Evolutionary conservation across 768 basidiomycete genomes (phyloP).

Genomic region (Baorangia bicolor): DNA sequence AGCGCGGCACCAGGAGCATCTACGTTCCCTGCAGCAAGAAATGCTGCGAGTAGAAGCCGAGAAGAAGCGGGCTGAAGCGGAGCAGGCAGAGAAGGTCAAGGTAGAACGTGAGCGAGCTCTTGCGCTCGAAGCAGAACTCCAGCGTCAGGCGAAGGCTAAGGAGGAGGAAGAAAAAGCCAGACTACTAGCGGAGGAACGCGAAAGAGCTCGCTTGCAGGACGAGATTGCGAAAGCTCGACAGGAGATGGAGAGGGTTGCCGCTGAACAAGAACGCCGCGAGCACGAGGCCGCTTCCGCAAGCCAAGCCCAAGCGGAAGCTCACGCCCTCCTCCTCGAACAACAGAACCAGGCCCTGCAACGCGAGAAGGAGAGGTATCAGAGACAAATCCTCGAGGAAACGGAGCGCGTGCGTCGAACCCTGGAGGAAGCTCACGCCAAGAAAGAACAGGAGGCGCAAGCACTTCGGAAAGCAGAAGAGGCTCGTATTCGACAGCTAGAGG

Average conservation of each 20-base stretch:
- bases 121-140: slow-evolving; percentile 30
- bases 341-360: slow-evolving; percentile 20
- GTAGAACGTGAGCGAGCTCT: slow-evolving; percentile 31
- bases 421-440: slow-evolving; percentile 27
- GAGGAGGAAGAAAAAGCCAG: slow-evolving; percentile 29
- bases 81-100: slow-evolving; percentile 28
- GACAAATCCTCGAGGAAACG: slow-evolving; percentile 25
- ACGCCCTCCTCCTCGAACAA: slow-evolving; percentile 22
- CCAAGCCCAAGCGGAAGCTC: slow-evolving; percentile 28
- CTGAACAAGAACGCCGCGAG: slow-evolving; percentile 27
- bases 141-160: slow-evolving; percentile 24
- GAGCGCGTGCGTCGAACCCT: slow-evolving; percentile 24
- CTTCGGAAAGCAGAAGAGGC: slow-evolving; percentile 23
- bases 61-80: slow-evolving; percentile 17
- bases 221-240: slow-evolving; percentile 28
- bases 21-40: slow-evolving; percentile 27
- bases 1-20: slow-evolving; percentile 29
- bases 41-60: slow-evolving; percentile 27
- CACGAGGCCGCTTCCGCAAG: slow-evolving; percentile 23
- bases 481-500: slow-evolving; percentile 26
- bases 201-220: slow-evolving; percentile 27
- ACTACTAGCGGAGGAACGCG: slow-evolving; percentile 25
- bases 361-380: slow-evolving; percentile 28
- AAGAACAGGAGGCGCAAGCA: slow-evolving; percentile 22
- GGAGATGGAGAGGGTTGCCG: slow-evolving; percentile 25